These are phyloP conservation scores for Parachaetomium inaequale DNA, from an alignment of 495 filamentous ascomycete genomes.

Conservation along the genomic window DNA sequence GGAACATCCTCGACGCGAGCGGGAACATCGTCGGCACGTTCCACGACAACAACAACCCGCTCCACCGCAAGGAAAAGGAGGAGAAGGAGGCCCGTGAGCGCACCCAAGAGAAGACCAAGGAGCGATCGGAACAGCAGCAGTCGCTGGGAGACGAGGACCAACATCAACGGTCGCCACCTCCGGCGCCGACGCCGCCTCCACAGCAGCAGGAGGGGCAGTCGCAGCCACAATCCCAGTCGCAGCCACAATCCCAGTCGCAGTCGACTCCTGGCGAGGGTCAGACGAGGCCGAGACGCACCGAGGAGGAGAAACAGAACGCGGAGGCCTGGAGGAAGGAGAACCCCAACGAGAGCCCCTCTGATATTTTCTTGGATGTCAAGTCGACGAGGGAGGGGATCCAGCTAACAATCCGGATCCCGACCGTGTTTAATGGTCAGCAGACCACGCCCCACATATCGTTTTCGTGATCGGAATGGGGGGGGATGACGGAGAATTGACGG, in stretches of 20 bases:
- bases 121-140: background rate
- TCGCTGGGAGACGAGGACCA: background rate
- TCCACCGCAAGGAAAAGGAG: constrained; percentile 28
- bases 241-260: constrained; percentile 8
- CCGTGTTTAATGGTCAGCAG: constrained; percentile 41
- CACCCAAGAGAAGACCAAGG: background rate
- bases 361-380: constrained; percentile 52
- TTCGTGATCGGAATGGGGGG: constrained; percentile 18
- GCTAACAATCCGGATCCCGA: constrained; percentile 49
- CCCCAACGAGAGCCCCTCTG: constrained; percentile 44
- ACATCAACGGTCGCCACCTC: background rate
- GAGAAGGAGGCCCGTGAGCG: constrained; percentile 13
- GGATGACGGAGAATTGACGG: background rate
- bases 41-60: constrained; percentile 38
- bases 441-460: constrained; percentile 34
- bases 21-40: constrained; percentile 47
- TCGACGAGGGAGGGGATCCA: constrained; percentile 51
- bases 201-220: background rate
- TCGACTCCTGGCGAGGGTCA: constrained; percentile 8
- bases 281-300: constrained; percentile 22
- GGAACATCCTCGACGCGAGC: constrained; percentile 43
- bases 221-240: constrained; percentile 6
- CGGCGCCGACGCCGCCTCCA: background rate
- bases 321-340: constrained; percentile 39
- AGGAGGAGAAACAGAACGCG: constrained; percentile 39